These are phyloP conservation scores for Fraxinus dipetala DNA, from an alignment of 305 asterid species.

Conservation along the genomic window DNA sequence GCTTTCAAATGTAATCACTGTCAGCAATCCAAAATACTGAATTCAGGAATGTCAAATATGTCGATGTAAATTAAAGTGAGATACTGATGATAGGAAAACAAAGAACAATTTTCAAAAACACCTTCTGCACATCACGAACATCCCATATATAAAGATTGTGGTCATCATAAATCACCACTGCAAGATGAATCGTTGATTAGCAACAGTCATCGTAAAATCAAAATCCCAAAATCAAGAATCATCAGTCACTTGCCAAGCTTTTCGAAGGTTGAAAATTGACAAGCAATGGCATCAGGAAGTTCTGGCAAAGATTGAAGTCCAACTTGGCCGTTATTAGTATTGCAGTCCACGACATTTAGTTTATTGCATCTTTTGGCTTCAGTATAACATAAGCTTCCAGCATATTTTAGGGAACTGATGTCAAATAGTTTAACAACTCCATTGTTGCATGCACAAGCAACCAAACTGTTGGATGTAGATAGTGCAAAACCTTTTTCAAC, in stretches of 20 bases:
- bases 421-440: slow-evolving; percentile 54
- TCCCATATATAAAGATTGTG: slow-evolving; percentile 63
- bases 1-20: slow-evolving; percentile 37
- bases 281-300: slow-evolving; percentile 67
- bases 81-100: slow-evolving; percentile 8
- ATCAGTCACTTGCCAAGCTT: slow-evolving; percentile 53
- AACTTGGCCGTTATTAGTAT: slow-evolving; percentile 24
- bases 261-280: slow-evolving; percentile 55
- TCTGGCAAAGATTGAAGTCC: slow-evolving; percentile 30
- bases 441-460: slow-evolving; percentile 69
- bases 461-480: slow-evolving; percentile 49
- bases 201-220: slow-evolving; percentile 15
- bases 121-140: slow-evolving; percentile 48
- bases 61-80: slow-evolving; percentile 4
- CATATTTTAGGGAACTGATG: slow-evolving; percentile 41
- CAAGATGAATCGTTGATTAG: slow-evolving; percentile 29
- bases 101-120: slow-evolving; percentile 8
- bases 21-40: slow-evolving; percentile 31
- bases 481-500: slow-evolving; percentile 60
- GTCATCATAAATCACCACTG: slow-evolving; percentile 68
- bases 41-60: slow-evolving; percentile 15
- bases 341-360: slow-evolving; percentile 31
- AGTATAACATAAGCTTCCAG: slow-evolving; percentile 46
- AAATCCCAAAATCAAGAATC: slow-evolving; percentile 17
- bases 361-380: slow-evolving; percentile 42